These are phyloP conservation scores for Thalassiosira pacifica DNA, from an alignment of 352 stramenopile species.

Conservation along the genomic window DNA sequence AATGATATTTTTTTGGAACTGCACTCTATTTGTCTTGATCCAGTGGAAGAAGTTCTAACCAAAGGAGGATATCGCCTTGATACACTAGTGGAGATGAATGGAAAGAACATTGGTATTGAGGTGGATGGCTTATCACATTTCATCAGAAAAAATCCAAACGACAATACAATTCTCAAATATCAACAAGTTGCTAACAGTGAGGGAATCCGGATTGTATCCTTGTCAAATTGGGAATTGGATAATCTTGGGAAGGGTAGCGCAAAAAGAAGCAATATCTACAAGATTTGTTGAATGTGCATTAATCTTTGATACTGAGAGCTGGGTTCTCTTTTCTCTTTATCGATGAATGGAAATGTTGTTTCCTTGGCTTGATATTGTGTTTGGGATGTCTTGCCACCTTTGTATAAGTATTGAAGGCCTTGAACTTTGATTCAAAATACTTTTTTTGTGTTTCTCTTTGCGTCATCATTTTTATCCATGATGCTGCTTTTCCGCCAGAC, in stretches of 20 bases:
- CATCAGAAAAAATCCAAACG: not conserved
- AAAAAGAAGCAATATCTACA: slow-evolving; percentile 4
- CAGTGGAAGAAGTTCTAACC: slow-evolving; percentile 18
- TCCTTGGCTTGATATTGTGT: too few relatives aligned
- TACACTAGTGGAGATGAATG: slow-evolving; percentile 32
- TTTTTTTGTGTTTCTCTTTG: too few relatives aligned
- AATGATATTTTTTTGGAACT: slow-evolving; percentile 11
- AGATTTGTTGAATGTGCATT: not conserved
- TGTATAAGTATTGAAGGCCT: too few relatives aligned
- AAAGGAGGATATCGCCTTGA: slow-evolving; percentile 14
- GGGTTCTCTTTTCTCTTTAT: too few relatives aligned
- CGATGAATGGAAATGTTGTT: too few relatives aligned
- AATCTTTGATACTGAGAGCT: too few relatives aligned
- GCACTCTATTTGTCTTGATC: slow-evolving; percentile 17
- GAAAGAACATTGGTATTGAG: slow-evolving; percentile 27
- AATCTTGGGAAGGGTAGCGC: not conserved
- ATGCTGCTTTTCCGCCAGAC: too few relatives aligned
- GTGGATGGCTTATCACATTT: slow-evolving; percentile 36
- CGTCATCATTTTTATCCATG: too few relatives aligned
- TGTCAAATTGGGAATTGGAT: slow-evolving; percentile 35
- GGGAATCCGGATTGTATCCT: not conserved
- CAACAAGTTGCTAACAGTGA: slow-evolving; percentile 9
- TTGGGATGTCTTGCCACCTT: too few relatives aligned
- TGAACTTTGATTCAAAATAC: too few relatives aligned
- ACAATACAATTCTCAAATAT: slow-evolving; percentile 14